Evolutionary conservation across 1,284 basidiomycete genomes (phyloP).

Genomic region (Trichosporon sp.): DNA sequence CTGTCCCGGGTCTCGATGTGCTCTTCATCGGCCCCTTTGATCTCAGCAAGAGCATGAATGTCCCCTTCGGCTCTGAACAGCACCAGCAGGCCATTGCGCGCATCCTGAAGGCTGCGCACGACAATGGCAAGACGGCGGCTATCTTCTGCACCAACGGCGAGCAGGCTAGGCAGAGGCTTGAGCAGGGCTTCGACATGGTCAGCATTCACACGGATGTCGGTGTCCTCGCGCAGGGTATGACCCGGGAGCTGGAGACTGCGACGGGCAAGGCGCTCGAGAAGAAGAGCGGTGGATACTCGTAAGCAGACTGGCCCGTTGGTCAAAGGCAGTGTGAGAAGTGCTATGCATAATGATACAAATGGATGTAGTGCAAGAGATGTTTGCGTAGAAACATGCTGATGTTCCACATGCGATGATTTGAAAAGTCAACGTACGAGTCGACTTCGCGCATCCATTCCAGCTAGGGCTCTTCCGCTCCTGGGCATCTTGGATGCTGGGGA

Average conservation of each 20-base stretch:
- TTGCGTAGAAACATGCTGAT: no score
- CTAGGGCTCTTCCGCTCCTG: no score
- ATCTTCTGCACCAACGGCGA: conserved; percentile 53
- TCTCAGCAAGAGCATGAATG: conserved; percentile 50
- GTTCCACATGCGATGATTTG: no score
- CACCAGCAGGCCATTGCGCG: conserved; percentile 58
- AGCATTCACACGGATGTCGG: conserved; percentile 39
- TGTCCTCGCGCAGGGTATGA: conserved; percentile 20
- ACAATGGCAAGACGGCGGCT: conserved; percentile 56
- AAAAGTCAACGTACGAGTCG: no score
- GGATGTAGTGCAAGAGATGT: no score
- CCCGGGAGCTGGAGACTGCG: conserved; percentile 22
- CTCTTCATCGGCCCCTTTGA: conserved; percentile 63
- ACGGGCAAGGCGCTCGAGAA: conserved; percentile 3
- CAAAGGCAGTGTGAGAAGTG: not conserved
- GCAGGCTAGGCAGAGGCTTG: conserved; percentile 53
- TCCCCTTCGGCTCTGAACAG: conserved; percentile 24
- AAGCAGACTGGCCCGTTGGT: no score
- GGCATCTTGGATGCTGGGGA: no score
- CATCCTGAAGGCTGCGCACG: conserved; percentile 55
- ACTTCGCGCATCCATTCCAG: no score
- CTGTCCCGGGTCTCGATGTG: conserved; percentile 59
- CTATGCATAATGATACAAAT: not conserved
- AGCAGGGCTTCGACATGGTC: conserved; percentile 54
- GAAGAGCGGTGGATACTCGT: conserved; percentile 14